Base-by-base conservation (phyloP, 306 rosid genomes). In the Fagus crenata region DNA sequence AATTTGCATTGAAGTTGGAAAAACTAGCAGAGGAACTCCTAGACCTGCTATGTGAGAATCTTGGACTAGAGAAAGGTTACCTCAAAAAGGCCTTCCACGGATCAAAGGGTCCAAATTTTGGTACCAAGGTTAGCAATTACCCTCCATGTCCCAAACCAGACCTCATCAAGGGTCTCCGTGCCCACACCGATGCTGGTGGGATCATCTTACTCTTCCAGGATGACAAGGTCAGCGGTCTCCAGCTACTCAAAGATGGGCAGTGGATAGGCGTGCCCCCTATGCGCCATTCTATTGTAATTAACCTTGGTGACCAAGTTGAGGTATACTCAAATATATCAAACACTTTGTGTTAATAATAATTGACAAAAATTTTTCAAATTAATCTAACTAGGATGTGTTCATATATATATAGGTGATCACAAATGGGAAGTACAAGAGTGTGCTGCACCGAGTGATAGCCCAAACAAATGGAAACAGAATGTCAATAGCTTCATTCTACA, bases 101-200 rank as follows among this genome's bases (percentile, higher is more conserved):
- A 41, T 80, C 96, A n/a, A 87, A 81, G 28, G 97, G 97, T 36
- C 96, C 94, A 35, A 93, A 91, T 69, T 93, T 91, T 67, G 98
- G 98, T 17, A 93, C 96, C 61, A 93, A 93, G 84, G 93, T 93
- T 2, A 93, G 97, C 28, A 91, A 93, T 82, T 93, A 93, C 84
- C 97, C 98, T 7, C 90, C 91, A 0, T 93, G 98, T 40, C 98
- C 97, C 0, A 87, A 89, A 13, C 97, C 97, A 5, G 94, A 90
- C 33, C 81, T 90, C 60, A 91, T 93, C 73, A 93, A 91, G 85
- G 98, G 98, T 53, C 98, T 93, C 55, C 83, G 98, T 1, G 89
- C 97, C 32, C 98, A 93, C 82, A 93, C 98, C 15, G 98, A 93
- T 53, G 98, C 98, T 2, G 97, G 98, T 1, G 97, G 98, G 28